Conservation (phyloP, 805 yeast species). For the Yarrowia sp. region DNA sequence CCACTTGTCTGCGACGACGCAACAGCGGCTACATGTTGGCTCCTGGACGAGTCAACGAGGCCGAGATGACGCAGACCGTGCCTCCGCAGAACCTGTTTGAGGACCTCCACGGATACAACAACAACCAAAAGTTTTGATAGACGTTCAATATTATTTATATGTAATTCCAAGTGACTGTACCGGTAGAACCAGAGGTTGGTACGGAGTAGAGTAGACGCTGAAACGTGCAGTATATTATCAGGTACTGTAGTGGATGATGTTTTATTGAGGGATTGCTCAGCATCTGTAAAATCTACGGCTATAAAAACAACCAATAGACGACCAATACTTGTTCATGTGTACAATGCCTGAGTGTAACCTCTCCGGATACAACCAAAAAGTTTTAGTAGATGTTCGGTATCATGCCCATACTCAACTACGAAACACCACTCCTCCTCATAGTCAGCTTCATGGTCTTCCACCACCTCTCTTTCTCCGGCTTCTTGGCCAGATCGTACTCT, state of each 20-base stretch:
- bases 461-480: not conserved
- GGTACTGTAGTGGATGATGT: no score
- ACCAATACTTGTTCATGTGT: no score
- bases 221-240: no score
- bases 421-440: not conserved
- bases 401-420: not conserved
- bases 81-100: constrained; percentile 57
- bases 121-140: not conserved
- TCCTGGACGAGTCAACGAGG: constrained; percentile 56
- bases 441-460: not conserved
- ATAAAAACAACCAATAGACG: no score
- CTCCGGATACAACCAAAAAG: constrained; percentile 28
- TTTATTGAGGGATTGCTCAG: no score
- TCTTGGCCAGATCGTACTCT: not conserved
- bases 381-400: not conserved
- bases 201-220: no score
- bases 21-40: constrained; percentile 47
- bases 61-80: constrained; percentile 58
- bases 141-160: not conserved
- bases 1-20: constrained; percentile 43
- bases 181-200: no score
- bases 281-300: no score
- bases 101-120: constrained; percentile 37
- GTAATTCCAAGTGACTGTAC: no score
- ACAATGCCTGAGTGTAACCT: no score